Evolutionary conservation across 345 rosid genomes (phyloP).

Genomic region (Syzygium grande): DNA sequence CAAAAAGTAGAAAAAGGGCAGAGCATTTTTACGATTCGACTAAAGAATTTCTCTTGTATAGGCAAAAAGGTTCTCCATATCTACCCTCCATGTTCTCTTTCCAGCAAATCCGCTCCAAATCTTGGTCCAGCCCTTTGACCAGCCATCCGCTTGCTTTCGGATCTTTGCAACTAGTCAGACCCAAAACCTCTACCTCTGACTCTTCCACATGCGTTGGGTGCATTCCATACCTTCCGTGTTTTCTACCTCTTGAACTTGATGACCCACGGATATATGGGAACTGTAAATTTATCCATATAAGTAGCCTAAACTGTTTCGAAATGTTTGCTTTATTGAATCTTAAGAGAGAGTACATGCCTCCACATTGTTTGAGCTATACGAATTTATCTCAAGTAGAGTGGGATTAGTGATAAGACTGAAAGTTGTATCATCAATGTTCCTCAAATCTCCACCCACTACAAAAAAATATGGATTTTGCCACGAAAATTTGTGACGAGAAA

Average conservation of each 20-base stretch:
- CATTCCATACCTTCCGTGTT: not conserved
- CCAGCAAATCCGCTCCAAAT: not conserved
- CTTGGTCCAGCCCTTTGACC: not conserved
- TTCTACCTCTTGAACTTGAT: not conserved
- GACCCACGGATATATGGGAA: conserved; percentile 29
- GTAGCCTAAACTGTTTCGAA: not conserved
- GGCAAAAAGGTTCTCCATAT: conserved; percentile 7
- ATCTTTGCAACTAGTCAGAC: conserved; percentile 66
- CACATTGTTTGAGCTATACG: conserved; percentile 57
- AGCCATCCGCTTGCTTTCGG: conserved; percentile 35
- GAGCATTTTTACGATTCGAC: conserved; percentile 32
- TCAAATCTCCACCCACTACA: conserved; percentile 92
- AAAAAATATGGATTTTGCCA: too few species aligned
- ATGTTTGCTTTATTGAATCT: not conserved
- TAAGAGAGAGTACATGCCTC: conserved; percentile 29
- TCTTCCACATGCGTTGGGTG: not conserved
- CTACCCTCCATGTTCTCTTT: conserved; percentile 44
- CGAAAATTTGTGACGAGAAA: too few species aligned
- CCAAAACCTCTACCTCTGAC: conserved; percentile 26
- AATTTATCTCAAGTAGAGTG: conserved; percentile 55
- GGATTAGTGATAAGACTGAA: conserved; percentile 66
- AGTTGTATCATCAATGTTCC: conserved; percentile 58
- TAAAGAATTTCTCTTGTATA: conserved; percentile 8
- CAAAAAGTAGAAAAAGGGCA: not conserved
- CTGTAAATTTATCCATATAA: not conserved